Base-by-base conservation (phyloP, 306 rosid genomes). In the Vigna hirtella region DNA sequence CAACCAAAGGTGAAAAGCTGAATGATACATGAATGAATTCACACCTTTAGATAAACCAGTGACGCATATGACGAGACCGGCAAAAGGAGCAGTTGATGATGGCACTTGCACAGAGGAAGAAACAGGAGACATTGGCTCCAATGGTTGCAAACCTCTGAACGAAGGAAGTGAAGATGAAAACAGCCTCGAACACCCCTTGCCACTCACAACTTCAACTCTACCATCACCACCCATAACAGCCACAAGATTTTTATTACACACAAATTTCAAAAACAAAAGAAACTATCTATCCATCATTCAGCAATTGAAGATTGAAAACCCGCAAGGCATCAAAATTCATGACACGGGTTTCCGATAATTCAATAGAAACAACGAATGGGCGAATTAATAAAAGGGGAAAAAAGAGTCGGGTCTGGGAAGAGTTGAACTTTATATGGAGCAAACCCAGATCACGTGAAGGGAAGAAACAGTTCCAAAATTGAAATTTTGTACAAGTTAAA, bases 11-110 rank as follows among this genome's bases (percentile, higher is more conserved):
- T 53, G 75, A 78, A 71, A 77, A 13, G 43, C 58, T 4, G 22
- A 10, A 59, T 13, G 11, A 59, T 13, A 51, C 2, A 68, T 43
- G 38, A 83, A 66, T 56, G 36, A 65, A 81, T 18, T n/a, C 73
- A 71, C 34, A 96, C 99, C 99, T 89, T 90, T 96, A 71, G 99
- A 93, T 47, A 96, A 81, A 34, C 99, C 99, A 53, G 99, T 96
- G 55, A 96, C 99, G 52, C 99, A 96, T 42, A 96, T 90, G 78
- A 90, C 84, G 11, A 96, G 98, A 63, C 96, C 94, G 77, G 87
- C 70, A 78, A 96, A 96, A 63, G 98, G 97, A 66, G 90, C 86
- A 49, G 55, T 69, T 65, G 93, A 84, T 78, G 82, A 82, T 81
- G 82, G 83, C 70, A 84, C 76, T 22, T 78, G 84, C 75, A 51